These are phyloP conservation scores for Cornus florida DNA, from an alignment of 148 eudicot genomes.

Conservation along the genomic window DNA sequence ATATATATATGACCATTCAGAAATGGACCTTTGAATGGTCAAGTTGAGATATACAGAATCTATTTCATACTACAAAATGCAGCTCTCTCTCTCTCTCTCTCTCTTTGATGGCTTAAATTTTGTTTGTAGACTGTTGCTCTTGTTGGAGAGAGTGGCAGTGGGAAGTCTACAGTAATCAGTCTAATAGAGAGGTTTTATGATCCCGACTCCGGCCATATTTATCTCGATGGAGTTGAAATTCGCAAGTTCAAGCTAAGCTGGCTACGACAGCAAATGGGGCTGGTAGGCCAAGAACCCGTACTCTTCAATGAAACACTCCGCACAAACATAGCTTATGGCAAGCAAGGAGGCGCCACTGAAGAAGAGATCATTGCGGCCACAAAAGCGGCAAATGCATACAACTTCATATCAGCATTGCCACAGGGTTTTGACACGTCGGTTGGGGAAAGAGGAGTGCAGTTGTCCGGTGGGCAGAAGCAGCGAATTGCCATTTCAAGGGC, in stretches of 20 bases:
- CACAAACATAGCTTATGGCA: constrained; percentile 78
- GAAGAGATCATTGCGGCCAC: constrained; percentile 71
- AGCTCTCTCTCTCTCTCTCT: neutral
- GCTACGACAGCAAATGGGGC: constrained; percentile 87
- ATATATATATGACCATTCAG: too few relatives aligned
- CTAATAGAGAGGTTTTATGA: constrained; percentile 80
- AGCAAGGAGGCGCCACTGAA: constrained; percentile 48
- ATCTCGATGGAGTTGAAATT: constrained; percentile 59
- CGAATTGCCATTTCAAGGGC: constrained; percentile 82
- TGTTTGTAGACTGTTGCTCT: constrained; percentile 66
- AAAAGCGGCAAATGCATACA: constrained; percentile 69
- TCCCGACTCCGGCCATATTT: constrained; percentile 55
- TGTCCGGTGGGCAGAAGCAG: constrained; percentile 89
- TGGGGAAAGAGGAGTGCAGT: constrained; percentile 76
- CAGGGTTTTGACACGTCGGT: constrained; percentile 70
- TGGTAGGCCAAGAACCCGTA: constrained; percentile 85
- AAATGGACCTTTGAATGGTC: neutral
- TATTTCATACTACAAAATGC: neutral
- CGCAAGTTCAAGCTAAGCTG: constrained; percentile 56
- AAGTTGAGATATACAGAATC: neutral
- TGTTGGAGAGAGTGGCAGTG: constrained; percentile 91
- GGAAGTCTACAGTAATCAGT: constrained; percentile 75
- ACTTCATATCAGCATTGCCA: constrained; percentile 69
- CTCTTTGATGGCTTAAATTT: neutral
- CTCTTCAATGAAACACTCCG: constrained; percentile 81